Conservation (phyloP, 225 moss, liverwort and hornwort species). For the Thuidium tamariscinum region DNA sequence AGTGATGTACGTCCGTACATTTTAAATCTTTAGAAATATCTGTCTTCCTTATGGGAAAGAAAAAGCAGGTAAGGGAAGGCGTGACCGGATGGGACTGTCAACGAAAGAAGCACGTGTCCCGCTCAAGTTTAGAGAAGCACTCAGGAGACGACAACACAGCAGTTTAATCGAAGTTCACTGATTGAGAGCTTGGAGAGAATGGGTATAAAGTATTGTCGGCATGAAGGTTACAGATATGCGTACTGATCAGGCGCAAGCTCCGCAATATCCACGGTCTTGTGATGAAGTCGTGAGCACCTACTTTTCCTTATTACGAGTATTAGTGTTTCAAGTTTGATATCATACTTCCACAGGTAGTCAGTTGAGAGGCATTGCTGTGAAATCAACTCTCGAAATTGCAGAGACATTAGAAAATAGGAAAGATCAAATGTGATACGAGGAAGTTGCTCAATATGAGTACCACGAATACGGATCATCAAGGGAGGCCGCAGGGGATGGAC, state of each 20-base stretch:
- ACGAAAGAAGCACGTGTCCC: constrained; percentile 9
- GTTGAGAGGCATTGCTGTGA: background rate
- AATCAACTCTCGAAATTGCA: background rate
- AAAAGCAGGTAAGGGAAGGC: background rate
- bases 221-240: background rate
- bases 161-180: background rate
- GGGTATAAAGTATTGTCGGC: background rate
- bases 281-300: background rate
- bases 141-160: constrained; percentile 7
- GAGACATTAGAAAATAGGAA: background rate
- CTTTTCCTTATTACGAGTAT: background rate
- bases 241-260: background rate
- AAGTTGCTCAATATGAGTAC: constrained; percentile 6
- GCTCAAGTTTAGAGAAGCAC: background rate
- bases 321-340: background rate
- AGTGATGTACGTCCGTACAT: background rate
- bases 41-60: background rate
- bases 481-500: constrained; percentile 9
- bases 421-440: background rate
- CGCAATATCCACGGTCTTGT: background rate
- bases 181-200: background rate
- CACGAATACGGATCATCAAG: background rate
- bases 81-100: background rate
- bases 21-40: background rate
- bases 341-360: background rate